Percentiles rank a stretch among this genome's conserved stretches.
phyloP scores from a whole-genome alignment of 129 eudicot species.

The Solidago caesia region DNA sequence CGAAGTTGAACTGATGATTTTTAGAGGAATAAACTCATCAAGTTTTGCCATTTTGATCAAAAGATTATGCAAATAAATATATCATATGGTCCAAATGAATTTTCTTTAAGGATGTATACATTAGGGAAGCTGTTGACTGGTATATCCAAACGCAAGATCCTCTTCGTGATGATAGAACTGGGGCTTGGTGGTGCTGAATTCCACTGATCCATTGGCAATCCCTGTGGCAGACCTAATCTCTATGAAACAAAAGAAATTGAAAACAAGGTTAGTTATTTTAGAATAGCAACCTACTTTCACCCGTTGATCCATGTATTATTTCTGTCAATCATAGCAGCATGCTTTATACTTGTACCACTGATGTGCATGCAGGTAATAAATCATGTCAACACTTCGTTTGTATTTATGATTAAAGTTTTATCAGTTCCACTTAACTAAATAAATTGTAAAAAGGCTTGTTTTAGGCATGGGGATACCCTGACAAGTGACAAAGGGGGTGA shows the following conservation, averaged over 20 bases:
- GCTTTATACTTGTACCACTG: neutral
- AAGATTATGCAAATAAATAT: neutral
- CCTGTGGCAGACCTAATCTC: slow-evolving; percentile 65
- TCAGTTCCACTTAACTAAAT: neutral
- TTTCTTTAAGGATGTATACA: slow-evolving; percentile 30
- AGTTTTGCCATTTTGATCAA: slow-evolving; percentile 16
- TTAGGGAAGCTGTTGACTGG: slow-evolving; percentile 84
- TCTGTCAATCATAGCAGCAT: neutral
- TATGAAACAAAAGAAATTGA: slow-evolving; percentile 24
- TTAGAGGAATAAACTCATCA: slow-evolving; percentile 12
- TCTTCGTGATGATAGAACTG: slow-evolving; percentile 63
- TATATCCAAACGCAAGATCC: slow-evolving; percentile 73
- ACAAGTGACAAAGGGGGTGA: neutral
- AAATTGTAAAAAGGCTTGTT: neutral
- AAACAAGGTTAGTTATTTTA: neutral
- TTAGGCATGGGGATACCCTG: neutral
- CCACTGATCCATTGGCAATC: slow-evolving; percentile 72
- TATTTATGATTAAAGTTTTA: neutral
- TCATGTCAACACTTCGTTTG: neutral
- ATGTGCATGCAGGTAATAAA: neutral
- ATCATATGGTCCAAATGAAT: neutral
- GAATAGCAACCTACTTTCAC: slow-evolving; percentile 6
- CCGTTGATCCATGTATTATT: neutral
- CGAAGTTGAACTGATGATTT: slow-evolving; percentile 29
- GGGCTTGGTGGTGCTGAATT: slow-evolving; percentile 77